Evolutionary conservation across 768 basidiomycete genomes (phyloP), one percentile per base, ranked within the genome.

Genomic region (Hirschioporus abietinus): DNA sequence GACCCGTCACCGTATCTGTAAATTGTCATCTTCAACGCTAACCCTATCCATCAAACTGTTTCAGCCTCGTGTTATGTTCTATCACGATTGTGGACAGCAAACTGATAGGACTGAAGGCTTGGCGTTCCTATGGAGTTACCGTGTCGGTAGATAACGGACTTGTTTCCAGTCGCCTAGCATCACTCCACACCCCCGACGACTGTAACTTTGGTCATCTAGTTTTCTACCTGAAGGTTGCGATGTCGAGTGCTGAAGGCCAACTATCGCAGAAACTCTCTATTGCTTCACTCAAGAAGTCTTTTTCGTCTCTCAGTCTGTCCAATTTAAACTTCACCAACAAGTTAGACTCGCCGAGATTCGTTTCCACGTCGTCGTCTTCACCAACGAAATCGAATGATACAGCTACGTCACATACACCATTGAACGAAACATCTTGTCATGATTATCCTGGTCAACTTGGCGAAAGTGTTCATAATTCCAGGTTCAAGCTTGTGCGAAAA

Each of bases 401-500:
- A 15, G 30, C 2, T 8, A 30, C 30, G 30, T 8, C 30, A 30
- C 30, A 8, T 8, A 30, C 2, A 30, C 2, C 12, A 5, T 15
- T 52, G 42, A 20, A 52, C 4, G 42, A 52, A 15, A 52, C 42
- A 8, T 30, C 30, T 20, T 52, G 42, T 52, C 20, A 52, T 52
- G 42, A 77, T 66, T 74, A 78, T 64, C 73, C 81, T 18, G 76
- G 84, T 26, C 73, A 75, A 65, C 76, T 79, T 52, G 83, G 81
- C 25, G 81, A 83, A 66, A 77, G 77, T 10, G 76, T 83, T 67
- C 78, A 77, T 66, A 70, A 79, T 18, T 78, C 79, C 5, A 73
- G 83, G 59, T 87, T 87, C 71, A 66, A 78, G 30, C 78, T 87
- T 63, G 78, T 87, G 24, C 74, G 83, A 63, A 85, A 89, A 73